These are phyloP conservation scores for Mycena pura DNA, from an alignment of 768 basidiomycete species.

Conservation along the genomic window DNA sequence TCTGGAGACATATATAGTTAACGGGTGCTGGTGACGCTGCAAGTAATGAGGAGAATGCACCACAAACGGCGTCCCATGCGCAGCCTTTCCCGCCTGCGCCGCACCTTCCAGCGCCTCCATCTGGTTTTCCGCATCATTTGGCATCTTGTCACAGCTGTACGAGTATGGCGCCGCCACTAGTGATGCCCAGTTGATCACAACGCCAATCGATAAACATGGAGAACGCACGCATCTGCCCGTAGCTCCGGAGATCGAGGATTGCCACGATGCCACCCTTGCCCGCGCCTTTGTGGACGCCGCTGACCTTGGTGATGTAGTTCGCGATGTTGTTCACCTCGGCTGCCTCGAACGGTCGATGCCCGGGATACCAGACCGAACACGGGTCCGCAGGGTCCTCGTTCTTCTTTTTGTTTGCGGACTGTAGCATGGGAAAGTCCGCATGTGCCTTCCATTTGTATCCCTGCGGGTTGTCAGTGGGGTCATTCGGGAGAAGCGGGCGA, in stretches of 20 bases:
- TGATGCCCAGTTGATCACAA: background rate
- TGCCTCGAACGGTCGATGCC: slow-evolving; percentile 75
- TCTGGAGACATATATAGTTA: slow-evolving; percentile 32
- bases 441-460: slow-evolving; percentile 73
- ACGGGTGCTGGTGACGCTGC: background rate
- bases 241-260: slow-evolving; percentile 81
- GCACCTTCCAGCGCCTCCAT: slow-evolving; percentile 76
- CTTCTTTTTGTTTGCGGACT: slow-evolving; percentile 30
- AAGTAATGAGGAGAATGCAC: slow-evolving; percentile 29
- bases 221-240: slow-evolving; percentile 80
- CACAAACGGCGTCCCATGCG: slow-evolving; percentile 64
- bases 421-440: slow-evolving; percentile 29
- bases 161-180: slow-evolving; percentile 85
- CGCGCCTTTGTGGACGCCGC: slow-evolving; percentile 21
- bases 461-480: slow-evolving; percentile 40
- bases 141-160: slow-evolving; percentile 44
- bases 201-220: background rate
- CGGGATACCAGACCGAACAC: slow-evolving; percentile 82
- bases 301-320: slow-evolving; percentile 61
- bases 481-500: background rate
- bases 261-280: slow-evolving; percentile 46
- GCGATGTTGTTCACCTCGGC: slow-evolving; percentile 79
- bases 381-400: slow-evolving; percentile 47
- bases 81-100: slow-evolving; percentile 57
- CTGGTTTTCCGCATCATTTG: slow-evolving; percentile 78